Base-by-base conservation (phyloP, 176 grass and related monocot genomes). In the Luzula sylvatica region DNA sequence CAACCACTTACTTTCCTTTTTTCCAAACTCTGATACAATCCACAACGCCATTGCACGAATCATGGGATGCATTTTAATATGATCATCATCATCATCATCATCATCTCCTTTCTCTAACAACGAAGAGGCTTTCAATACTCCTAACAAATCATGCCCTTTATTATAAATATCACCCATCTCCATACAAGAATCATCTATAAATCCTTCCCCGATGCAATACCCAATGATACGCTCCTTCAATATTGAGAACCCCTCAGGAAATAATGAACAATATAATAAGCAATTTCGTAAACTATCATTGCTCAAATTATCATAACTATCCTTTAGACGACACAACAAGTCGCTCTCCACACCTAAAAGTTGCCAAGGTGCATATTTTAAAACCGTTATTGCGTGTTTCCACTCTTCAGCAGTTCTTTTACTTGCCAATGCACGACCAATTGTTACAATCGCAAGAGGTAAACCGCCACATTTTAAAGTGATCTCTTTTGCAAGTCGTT, bases 341-440 rank as follows among this genome's bases (percentile, higher is more conserved):
- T 48, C 4, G 11, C 42, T 24, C 47, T 54, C 59, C 13, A 74
- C 55, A 1, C 70, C 70, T 3, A 47, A 61, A 46, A 74, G 47
- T 42, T 65, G 58, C 3, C 20, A 19, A 25, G 24, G 70, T 0
- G 21, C 7, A 17, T 11, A 46, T 41, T 23, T 46, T 19, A 74
- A 42, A 6, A 55, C 25, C 4, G 21, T 14, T 11, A 38, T 50
- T 9, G 47, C 59, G 28, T 65, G 49, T 9, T 54, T 74, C 70
- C 70, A 74, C 8, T 74, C 70, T 0, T 47, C 23, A 2, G 12
- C 25, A 42, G 35, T 19, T 52, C 20, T 23, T 32, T 53, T 75
- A 43, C 61, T 75, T 9, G 62, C 62, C 71, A 75, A 22, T 2
- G 72, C 72, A 0, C 72, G 18, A 17, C 62, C 72, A 14, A 67